phyloP scores from a whole-genome alignment of 768 basidiomycete genomes.

The Mrakia blollopis region DNA sequence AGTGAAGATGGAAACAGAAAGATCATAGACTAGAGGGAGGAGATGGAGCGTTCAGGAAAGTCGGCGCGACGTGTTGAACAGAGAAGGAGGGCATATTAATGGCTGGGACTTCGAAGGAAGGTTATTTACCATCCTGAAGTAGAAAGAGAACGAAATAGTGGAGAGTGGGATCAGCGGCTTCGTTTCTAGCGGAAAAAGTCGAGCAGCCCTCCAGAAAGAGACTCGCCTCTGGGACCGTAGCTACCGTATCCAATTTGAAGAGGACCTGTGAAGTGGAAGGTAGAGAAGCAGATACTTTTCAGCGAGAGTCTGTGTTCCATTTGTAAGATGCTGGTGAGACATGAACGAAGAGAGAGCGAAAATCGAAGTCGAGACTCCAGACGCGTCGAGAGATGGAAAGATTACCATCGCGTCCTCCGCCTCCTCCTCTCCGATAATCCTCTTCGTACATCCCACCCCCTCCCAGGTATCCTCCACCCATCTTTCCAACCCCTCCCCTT shows the following conservation, averaged over 20 bases:
- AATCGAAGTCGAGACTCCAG: background rate
- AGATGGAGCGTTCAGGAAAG: too few relatives aligned
- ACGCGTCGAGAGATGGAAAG: background rate
- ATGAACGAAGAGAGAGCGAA: background rate
- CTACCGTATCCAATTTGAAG: conserved; percentile 5
- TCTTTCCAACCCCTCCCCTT: background rate
- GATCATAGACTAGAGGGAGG: too few relatives aligned
- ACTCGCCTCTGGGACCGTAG: background rate
- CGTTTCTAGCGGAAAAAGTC: too few relatives aligned
- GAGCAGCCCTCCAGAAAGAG: background rate
- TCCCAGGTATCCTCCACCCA: background rate
- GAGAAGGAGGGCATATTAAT: too few relatives aligned
- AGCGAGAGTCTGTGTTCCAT: background rate
- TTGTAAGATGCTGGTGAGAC: background rate
- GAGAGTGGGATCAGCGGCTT: too few relatives aligned
- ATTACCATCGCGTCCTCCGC: background rate
- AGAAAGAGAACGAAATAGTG: background rate
- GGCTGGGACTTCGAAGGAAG: too few relatives aligned
- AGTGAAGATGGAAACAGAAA: too few relatives aligned
- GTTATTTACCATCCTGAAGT: too few relatives aligned
- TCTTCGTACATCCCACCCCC: background rate
- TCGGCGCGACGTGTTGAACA: too few relatives aligned
- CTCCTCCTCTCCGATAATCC: background rate
- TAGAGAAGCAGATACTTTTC: background rate
- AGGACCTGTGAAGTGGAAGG: background rate